Evolutionary conservation across 495 filamentous ascomycete genomes (phyloP), one percentile per base, ranked within the genome.

Genomic region (Neurospora hispaniola): DNA sequence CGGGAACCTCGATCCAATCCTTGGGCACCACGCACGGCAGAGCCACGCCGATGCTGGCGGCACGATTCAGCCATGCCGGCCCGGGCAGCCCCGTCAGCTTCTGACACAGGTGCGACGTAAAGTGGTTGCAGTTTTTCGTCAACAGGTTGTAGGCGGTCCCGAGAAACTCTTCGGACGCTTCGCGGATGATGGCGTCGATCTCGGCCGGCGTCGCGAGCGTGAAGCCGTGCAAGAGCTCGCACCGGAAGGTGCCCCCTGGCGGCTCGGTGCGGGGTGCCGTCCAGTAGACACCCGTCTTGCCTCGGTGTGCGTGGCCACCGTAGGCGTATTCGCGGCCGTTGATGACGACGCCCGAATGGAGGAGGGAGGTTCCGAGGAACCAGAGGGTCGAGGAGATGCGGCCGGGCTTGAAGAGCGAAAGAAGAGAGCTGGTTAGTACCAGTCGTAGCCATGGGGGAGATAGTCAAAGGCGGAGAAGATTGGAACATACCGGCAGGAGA

Each of bases 41-140:
- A 8, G 89, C 89, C 35, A 92, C 85, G 14, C 92, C 92, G 68
- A 95, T 91, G 72, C 85, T 88, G 4, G 92, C 92, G 0, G 92
- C 92, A n/a, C 92, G 86, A 78, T 94, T 94, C 41, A 95, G 78
- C 87, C 91, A 95, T 3, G 78, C 81, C 0, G 92, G 92, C 2
- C 89, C 91, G 0, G 87, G 81, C 41, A 85, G 82, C 4, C 87
- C 85, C 3, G 90, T 93, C 54, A 94, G 81, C 74, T 85, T 83
- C 75, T 88, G 80, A 78, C 90, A 92, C 40, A 94, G 85, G 69
- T 90, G 84, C 38, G 85, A 86, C 11, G 92, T 93, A 80, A 94
- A 94, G 76, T 94, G 92, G 76, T 94, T 94, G 83, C 92, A 95
- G 78, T 95, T 95, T 68, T 88, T 87, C 31, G 89, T 92, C 38